phyloP scores from a whole-genome alignment of 768 basidiomycete species.

The Tricholoma sp. region DNA sequence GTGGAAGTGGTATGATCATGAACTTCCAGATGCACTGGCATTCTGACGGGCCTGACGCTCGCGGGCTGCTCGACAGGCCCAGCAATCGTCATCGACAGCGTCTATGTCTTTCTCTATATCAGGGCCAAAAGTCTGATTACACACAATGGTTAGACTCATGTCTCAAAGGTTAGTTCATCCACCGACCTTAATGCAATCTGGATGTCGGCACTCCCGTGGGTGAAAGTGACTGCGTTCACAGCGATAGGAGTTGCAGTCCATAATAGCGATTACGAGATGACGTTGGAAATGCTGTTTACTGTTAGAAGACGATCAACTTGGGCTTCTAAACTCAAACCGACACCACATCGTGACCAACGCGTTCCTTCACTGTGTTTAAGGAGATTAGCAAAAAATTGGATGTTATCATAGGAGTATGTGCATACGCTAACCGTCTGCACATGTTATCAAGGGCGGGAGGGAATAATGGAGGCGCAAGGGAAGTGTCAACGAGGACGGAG shows the following conservation, averaged over 20 bases:
- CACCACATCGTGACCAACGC: slow-evolving; percentile 67
- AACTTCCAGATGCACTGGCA: not conserved
- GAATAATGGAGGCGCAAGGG: not conserved
- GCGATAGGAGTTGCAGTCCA: slow-evolving; percentile 62
- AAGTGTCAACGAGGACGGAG: slow-evolving; percentile 12
- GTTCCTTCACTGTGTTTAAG: slow-evolving; percentile 59
- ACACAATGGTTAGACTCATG: not conserved
- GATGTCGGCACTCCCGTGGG: slow-evolving; percentile 47
- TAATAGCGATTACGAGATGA: slow-evolving; percentile 65
- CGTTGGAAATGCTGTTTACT: slow-evolving; percentile 69
- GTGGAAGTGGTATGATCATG: not conserved
- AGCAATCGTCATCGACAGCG: slow-evolving; percentile 67
- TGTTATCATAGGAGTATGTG: slow-evolving; percentile 13
- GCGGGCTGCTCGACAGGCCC: slow-evolving; percentile 59
- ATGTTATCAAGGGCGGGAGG: slow-evolving; percentile 27
- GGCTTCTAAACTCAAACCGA: slow-evolving; percentile 23
- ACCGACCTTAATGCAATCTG: slow-evolving; percentile 54
- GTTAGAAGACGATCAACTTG: not conserved
- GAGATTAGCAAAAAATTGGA: slow-evolving; percentile 7
- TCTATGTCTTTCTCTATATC: slow-evolving; percentile 70
- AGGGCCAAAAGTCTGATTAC: slow-evolving; percentile 54
- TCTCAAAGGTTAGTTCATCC: not conserved
- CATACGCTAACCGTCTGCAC: slow-evolving; percentile 77
- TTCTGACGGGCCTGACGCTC: slow-evolving; percentile 27
- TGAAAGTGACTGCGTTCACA: slow-evolving; percentile 67